Percentiles rank a stretch among this genome's conserved stretches.
phyloP scores from a whole-genome alignment of 306 rosid species.

The Quercus variabilis region DNA sequence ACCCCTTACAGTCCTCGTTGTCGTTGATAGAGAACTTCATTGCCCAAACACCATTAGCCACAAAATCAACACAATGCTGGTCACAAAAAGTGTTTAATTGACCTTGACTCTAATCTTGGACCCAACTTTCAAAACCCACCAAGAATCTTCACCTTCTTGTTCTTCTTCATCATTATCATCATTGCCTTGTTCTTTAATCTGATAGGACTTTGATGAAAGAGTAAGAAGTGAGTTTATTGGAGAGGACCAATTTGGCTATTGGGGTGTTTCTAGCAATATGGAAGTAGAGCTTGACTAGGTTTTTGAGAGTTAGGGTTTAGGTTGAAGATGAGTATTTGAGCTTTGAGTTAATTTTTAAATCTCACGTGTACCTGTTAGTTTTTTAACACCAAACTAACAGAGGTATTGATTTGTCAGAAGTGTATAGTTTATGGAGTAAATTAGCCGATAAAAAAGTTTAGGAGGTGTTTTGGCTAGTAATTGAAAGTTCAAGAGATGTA shows the following conservation, averaged over 20 bases:
- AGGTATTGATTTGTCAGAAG: no score
- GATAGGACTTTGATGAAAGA: constrained; percentile 46
- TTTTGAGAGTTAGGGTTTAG: constrained; percentile 41
- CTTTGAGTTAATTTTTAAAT: constrained; percentile 35
- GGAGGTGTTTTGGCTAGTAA: no score
- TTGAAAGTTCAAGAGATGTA: no score
- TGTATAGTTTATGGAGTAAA: no score
- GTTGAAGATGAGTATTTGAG: constrained; percentile 56
- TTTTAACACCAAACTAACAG: no score
- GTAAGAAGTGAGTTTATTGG: constrained; percentile 66
- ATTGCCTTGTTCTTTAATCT: constrained; percentile 11
- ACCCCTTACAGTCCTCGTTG: constrained; percentile 46
- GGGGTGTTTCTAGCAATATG: constrained; percentile 76
- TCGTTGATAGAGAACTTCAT: constrained; percentile 54
- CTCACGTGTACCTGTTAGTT: no score
- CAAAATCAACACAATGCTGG: constrained; percentile 80
- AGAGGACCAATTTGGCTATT: constrained; percentile 75
- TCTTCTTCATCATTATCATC: constrained; percentile 27
- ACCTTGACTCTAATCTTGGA: constrained; percentile 59
- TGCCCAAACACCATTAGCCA: constrained; percentile 88
- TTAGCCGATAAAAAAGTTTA: no score
- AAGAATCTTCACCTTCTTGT: constrained; percentile 33
- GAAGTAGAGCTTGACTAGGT: constrained; percentile 77
- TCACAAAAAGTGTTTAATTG: constrained; percentile 61
- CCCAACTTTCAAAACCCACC: constrained; percentile 73